Conservation (phyloP, 805 yeast species). For the Komagataella kurtzmanii region DNA sequence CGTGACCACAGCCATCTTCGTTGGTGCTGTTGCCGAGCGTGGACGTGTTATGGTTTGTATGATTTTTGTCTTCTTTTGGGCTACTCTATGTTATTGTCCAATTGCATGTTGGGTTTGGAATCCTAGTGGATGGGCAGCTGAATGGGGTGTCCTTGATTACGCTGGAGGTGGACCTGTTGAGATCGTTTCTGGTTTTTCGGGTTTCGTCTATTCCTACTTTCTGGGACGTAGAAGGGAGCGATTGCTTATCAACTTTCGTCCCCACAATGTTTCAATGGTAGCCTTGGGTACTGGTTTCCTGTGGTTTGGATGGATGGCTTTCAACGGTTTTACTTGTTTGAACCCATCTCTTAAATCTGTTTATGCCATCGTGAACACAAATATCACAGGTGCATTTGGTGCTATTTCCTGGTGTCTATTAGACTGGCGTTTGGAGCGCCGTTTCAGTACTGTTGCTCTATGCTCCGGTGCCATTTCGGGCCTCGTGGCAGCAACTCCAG, state of each 20-base stretch:
- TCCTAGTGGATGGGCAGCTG: slow-evolving; percentile 81
- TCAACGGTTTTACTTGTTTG: slow-evolving; percentile 83
- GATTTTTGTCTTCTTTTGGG: slow-evolving; percentile 76
- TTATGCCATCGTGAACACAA: slow-evolving; percentile 86
- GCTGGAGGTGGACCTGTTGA: slow-evolving; percentile 99
- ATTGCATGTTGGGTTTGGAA: slow-evolving; percentile 96
- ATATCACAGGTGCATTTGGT: slow-evolving; percentile 79
- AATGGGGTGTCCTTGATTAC: slow-evolving; percentile 88
- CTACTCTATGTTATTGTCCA: slow-evolving; percentile 87
- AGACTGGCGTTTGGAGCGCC: slow-evolving; percentile 77
- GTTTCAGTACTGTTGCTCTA: slow-evolving; percentile 89
- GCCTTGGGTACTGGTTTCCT: slow-evolving; percentile 77
- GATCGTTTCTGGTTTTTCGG: slow-evolving; percentile 82
- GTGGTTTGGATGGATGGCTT: slow-evolving; percentile 95
- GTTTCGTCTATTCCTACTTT: slow-evolving; percentile 73
- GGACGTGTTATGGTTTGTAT: slow-evolving; percentile 80
- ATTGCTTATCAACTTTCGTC: slow-evolving; percentile 77
- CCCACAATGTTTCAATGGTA: slow-evolving; percentile 87
- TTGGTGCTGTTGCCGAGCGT: slow-evolving; percentile 89
- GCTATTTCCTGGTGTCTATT: slow-evolving; percentile 86
- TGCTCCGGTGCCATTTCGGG: slow-evolving; percentile 96
- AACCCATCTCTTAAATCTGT: slow-evolving; percentile 76
- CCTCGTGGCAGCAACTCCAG: slow-evolving; percentile 92
- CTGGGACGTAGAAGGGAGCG: slow-evolving; percentile 68
- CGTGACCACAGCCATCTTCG: slow-evolving; percentile 83